Conservation (phyloP, 352 stramenopile species). For the Globisporangium cystogenes region DNA sequence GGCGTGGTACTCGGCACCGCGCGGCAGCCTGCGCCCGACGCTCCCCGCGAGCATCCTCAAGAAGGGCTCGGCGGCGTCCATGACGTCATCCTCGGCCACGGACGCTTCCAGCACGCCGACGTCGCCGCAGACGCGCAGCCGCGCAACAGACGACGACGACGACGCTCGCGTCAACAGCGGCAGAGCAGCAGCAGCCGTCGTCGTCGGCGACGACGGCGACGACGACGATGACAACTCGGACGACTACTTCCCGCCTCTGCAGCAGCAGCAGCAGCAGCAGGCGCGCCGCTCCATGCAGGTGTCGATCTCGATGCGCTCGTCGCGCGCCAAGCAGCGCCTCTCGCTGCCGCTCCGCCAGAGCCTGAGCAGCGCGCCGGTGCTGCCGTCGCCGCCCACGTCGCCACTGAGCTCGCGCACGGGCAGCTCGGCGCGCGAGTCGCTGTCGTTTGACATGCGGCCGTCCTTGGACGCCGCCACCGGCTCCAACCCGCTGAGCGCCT, state of each 20-base stretch:
- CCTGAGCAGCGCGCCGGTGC: constrained; percentile 1
- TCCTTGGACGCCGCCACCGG: constrained; percentile 3
- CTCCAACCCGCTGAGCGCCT: neutral
- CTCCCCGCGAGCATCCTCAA: constrained; percentile 53
- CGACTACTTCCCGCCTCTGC: constrained; percentile 22
- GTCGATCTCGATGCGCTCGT: constrained; percentile 3
- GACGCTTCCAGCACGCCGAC: constrained; percentile 4
- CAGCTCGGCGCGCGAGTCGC: constrained; percentile 5
- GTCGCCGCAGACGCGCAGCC: constrained; percentile 2
- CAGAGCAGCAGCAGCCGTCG: constrained; percentile 2
- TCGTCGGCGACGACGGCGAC: constrained; percentile 16
- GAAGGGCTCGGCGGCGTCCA: constrained; percentile 35
- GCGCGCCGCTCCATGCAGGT: constrained; percentile 9
- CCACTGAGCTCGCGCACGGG: constrained; percentile 1
- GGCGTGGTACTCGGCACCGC: constrained; percentile 61
- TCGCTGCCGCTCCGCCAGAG: constrained; percentile 28
- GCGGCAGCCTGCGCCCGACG: constrained; percentile 47
- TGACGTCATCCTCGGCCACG: constrained; percentile 24
- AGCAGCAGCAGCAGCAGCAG: neutral
- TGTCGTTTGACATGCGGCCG: constrained; percentile 12
- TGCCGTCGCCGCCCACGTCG: constrained; percentile 7
- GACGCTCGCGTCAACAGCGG: neutral
- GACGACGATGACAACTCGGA: constrained; percentile 5
- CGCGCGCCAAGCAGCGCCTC: constrained; percentile 19
- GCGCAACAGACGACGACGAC: neutral